Evolutionary conservation across 306 rosid species (phyloP), one percentile per base, ranked within the genome.

Genomic region (Crotalaria pallida): DNA sequence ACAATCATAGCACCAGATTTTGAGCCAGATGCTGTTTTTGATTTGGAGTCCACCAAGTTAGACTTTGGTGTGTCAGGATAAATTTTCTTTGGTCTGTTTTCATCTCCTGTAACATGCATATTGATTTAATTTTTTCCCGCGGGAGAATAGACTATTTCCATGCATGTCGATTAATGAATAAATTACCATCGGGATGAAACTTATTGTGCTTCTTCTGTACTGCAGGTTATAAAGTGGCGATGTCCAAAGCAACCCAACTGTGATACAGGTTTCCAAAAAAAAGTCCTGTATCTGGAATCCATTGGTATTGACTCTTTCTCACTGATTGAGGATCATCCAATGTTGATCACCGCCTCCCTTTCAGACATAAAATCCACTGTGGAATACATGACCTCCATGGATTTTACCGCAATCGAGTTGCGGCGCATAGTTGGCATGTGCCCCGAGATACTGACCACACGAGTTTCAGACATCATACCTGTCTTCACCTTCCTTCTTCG

Each of bases 291-390:
- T 71, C 87, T 94, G 13, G 98, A 94, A 74, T 94, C 96, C 21
- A 80, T 94, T 0, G 96, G 96, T 65, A 78, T 94, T 10, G 95
- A 90, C 76, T 84, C 92, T 82, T 79, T 88, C 76, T 76, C 96
- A 53, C 69, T 91, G 57, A 70, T 88, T 78, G 74, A 76, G 58
- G 71, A 80, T 67, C 83, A 91, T 83, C 99, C 99, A 29, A 84
- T 70, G 6, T 15, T 87, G 69, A 56, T 86, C 76, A 68, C 92
- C 41, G 60, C 77, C 59, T 65, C 95, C 13, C 88, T 94, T 21
- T 29, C 79, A 40, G 79, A 87, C 71, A 56, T 94, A 52, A 88
- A 74, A 80, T 84, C 92, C 70, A 81, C 83, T 0, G 92, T 91
- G 73, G 84, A 83, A 43, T 87, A 79, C 75, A 76, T 88, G 59